Evolutionary conservation across 2,329 filamentous ascomycete genomes (phyloP), one percentile per base, ranked within the genome.

Genomic region (Ophiostoma ips): DNA sequence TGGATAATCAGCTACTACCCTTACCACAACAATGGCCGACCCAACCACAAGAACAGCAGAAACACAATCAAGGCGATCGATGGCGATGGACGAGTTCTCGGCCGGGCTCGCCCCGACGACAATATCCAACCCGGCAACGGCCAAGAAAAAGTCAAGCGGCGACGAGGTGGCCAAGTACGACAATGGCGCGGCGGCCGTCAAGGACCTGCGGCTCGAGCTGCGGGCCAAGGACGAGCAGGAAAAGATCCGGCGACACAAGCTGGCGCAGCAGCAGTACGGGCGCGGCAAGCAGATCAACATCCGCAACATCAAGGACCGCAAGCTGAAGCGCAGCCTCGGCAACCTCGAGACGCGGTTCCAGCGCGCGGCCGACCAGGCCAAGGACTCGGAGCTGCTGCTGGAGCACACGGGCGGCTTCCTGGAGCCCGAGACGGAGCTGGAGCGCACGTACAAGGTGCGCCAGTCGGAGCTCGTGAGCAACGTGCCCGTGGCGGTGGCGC

Each of bases 331-430:
- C 12, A 94, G 87, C 56, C 69, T 98, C 46, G 83, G 81, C 61
- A 73, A 73, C 2, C 74, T 95, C 43, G 92, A 98, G 63, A 70
- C 71, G 53, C 92, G 92, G 64, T 90, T 88, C 67, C 79, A 88
- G 60, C 77, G 83, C 58, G 90, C 90, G 1, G 71, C 84, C 1
- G 66, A 94, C 34, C 83, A 85, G 64, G 88, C 92, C 15, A 94
- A 95, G 67, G 90, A 95, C 71, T 87, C 90, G 19, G 92, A 98
- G 67, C 92, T 98, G 51, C 69, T 98, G 58, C 77, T 94, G 50
- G 90, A 96, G 66, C 87, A 95, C 63, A 78, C 82, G 7, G 71
- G 76, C 11, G 92, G 92, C 7, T 94, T 94, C 59, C 71, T 98
- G 50, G 87, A 96, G 65, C 75, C 90, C 1, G 92, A 98, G 64